Evolutionary conservation across 2,329 filamentous ascomycete genomes (phyloP).

Genomic region (Xylariaceae sp.): DNA sequence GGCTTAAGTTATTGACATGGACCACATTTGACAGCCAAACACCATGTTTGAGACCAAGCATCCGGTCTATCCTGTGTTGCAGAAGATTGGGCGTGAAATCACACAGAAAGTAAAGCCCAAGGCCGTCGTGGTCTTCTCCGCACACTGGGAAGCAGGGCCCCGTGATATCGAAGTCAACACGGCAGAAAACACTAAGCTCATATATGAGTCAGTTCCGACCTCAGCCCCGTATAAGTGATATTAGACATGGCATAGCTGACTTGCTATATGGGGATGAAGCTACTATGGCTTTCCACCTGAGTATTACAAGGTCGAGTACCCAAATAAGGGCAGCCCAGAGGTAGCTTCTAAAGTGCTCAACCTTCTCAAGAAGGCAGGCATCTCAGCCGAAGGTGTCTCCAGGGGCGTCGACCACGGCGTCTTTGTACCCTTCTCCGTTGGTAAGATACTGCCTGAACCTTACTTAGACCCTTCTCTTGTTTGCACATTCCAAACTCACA

Average conservation of each 20-base stretch:
- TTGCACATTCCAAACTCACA: background rate
- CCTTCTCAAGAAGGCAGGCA: slow-evolving; percentile 52
- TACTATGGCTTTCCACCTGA: slow-evolving; percentile 69
- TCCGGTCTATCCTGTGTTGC: slow-evolving; percentile 61
- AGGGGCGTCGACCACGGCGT: slow-evolving; percentile 73
- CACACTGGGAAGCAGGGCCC: slow-evolving; percentile 65
- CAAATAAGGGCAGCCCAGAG: slow-evolving; percentile 57
- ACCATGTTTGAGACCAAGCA: slow-evolving; percentile 67
- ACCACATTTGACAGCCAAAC: slow-evolving; percentile 46
- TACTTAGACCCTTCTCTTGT: background rate
- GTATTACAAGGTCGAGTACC: slow-evolving; percentile 65
- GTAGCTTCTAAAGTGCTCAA: slow-evolving; percentile 57
- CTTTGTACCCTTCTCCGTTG: slow-evolving; percentile 62
- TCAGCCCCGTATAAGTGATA: background rate
- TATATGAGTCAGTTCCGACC: slow-evolving; percentile 56
- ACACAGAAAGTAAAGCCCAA: slow-evolving; percentile 65
- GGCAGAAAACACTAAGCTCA: slow-evolving; percentile 59
- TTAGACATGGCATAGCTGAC: too few species aligned
- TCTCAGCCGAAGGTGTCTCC: slow-evolving; percentile 55
- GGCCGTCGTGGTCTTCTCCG: slow-evolving; percentile 72
- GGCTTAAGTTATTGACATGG: background rate
- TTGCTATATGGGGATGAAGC: slow-evolving; percentile 28
- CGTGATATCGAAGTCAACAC: slow-evolving; percentile 62
- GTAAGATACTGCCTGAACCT: slow-evolving; percentile 17
- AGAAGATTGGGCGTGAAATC: slow-evolving; percentile 65